phyloP scores from a whole-genome alignment of 495 filamentous ascomycete genomes.

The Pseudoneurospora amorphoporcata region DNA sequence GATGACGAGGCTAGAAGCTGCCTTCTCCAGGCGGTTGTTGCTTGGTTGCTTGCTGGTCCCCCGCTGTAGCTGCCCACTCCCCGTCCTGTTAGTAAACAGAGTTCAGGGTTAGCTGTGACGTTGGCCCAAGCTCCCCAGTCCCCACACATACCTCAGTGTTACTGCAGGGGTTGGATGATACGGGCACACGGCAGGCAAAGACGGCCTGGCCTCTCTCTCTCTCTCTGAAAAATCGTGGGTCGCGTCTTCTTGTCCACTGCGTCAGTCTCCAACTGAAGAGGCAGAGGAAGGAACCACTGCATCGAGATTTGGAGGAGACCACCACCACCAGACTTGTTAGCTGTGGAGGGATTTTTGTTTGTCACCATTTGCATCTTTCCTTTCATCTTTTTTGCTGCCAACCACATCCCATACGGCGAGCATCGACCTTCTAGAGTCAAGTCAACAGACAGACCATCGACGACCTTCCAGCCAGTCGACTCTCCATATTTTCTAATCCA shows the following conservation, averaged over 20 bases:
- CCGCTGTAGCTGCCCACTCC: not conserved
- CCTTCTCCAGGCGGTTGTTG: constrained; percentile 16
- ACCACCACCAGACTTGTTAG: not conserved
- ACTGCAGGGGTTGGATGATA: constrained; percentile 3
- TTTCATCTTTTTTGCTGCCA: not conserved
- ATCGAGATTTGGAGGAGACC: not conserved
- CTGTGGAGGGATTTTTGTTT: not conserved
- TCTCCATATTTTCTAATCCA: not conserved
- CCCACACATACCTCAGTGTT: not conserved
- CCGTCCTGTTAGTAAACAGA: no score
- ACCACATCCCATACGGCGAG: not conserved
- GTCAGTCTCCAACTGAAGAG: not conserved
- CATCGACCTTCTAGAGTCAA: not conserved
- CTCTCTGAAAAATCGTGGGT: constrained; percentile 19
- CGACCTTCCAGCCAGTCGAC: not conserved
- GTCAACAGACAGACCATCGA: not conserved
- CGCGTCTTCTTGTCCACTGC: constrained; percentile 9
- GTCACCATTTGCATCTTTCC: not conserved
- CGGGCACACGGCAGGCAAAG: constrained; percentile 7
- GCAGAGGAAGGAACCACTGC: not conserved
- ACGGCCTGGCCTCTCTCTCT: no score
- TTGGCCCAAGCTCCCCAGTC: constrained; percentile 22
- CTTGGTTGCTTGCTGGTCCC: not conserved
- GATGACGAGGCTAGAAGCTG: constrained; percentile 33
- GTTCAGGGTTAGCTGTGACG: not conserved